Percentiles rank a stretch among this genome's conserved stretches.
phyloP scores from a whole-genome alignment of 805 yeast species.

The Lachancea quebecensis region DNA sequence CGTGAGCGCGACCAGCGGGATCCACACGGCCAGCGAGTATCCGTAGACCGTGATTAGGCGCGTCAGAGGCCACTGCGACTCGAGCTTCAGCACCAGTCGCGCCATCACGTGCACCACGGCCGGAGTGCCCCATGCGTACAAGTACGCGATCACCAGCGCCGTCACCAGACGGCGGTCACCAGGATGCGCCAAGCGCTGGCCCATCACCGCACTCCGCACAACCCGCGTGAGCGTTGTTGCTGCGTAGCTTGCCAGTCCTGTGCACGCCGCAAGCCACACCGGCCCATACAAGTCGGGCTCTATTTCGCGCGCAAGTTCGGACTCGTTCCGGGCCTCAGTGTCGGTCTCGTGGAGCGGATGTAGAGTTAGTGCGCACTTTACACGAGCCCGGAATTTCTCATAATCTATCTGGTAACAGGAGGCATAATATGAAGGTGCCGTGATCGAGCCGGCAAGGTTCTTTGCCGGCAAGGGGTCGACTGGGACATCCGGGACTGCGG shows the following conservation, averaged over 20 bases:
- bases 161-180: slow-evolving; percentile 57
- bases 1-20: slow-evolving; percentile 57
- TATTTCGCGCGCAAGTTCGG: slow-evolving; percentile 20
- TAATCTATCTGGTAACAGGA: slow-evolving; percentile 2
- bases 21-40: slow-evolving; percentile 77
- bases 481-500: neutral
- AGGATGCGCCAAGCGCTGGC: slow-evolving; percentile 30
- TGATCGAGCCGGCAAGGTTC: neutral
- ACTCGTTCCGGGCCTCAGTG: neutral
- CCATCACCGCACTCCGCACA: slow-evolving; percentile 3
- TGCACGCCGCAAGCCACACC: slow-evolving; percentile 83
- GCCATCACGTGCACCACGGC: slow-evolving; percentile 43
- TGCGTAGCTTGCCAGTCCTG: slow-evolving; percentile 67
- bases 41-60: slow-evolving; percentile 73
- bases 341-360: neutral
- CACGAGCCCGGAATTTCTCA: neutral
- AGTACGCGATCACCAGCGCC: slow-evolving; percentile 65
- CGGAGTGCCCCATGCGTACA: slow-evolving; percentile 69
- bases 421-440: neutral
- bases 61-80: slow-evolving; percentile 42
- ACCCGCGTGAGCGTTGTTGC: slow-evolving; percentile 64
- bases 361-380: neutral
- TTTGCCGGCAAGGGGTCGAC: neutral
- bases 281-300: slow-evolving; percentile 75
- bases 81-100: slow-evolving; percentile 48